Percentiles rank a stretch among this genome's conserved stretches.
Evolutionary conservation across 2,329 filamentous ascomycete genomes (phyloP).

Genomic region (Pestalotiopsis sp.): DNA sequence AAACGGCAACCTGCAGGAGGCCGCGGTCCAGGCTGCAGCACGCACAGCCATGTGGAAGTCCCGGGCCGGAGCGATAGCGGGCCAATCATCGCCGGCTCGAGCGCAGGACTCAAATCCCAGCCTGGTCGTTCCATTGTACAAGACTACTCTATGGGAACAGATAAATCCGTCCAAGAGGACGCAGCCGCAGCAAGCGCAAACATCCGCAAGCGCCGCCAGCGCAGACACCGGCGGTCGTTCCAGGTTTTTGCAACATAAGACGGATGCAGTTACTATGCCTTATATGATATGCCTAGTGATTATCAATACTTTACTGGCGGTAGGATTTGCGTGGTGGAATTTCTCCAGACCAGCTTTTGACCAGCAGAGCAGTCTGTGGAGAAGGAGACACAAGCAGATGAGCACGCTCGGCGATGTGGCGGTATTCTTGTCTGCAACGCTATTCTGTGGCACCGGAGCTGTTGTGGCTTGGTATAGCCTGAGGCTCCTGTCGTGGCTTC

Average conservation of each 20-base stretch:
- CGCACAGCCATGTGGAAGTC: conserved; percentile 26
- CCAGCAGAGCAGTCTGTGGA: conserved; percentile 23
- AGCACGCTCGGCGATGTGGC: conserved; percentile 23
- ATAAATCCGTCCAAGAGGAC: background rate
- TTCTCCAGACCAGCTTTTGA: conserved; percentile 26
- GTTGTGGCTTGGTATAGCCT: conserved; percentile 14
- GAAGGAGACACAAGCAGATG: conserved; percentile 18
- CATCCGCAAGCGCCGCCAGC: conserved; percentile 12
- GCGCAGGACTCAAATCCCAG: conserved; percentile 14
- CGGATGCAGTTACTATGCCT: conserved; percentile 3
- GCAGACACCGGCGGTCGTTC: conserved; percentile 24
- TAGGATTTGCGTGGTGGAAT: conserved; percentile 23
- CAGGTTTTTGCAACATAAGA: conserved; percentile 6
- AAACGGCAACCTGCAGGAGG: conserved; percentile 15
- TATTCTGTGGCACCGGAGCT: conserved; percentile 18
- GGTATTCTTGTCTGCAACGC: conserved; percentile 19
- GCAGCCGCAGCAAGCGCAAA: background rate
- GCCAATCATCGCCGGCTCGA: conserved; percentile 14
- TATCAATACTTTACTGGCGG: background rate
- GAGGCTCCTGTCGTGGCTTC: conserved; percentile 9
- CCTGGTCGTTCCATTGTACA: conserved; percentile 2
- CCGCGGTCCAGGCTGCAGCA: conserved; percentile 25
- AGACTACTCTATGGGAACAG: conserved; percentile 3
- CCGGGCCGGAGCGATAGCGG: conserved; percentile 18
- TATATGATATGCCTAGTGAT: background rate